phyloP scores from a whole-genome alignment of 805 yeast genomes.

The Myxozyma sirexii region DNA sequence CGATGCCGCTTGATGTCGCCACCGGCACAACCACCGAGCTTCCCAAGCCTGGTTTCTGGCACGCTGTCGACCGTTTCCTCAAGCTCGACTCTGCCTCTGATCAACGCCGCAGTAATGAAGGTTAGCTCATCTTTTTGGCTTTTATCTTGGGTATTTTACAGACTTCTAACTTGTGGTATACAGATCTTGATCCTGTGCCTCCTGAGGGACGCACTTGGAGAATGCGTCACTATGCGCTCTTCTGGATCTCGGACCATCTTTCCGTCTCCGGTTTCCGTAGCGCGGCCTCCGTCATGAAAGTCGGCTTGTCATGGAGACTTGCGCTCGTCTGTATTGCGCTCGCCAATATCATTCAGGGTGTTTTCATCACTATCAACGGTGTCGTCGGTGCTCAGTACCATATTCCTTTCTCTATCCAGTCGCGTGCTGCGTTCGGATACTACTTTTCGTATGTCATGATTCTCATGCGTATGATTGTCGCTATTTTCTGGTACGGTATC shows the following conservation, averaged over 20 bases:
- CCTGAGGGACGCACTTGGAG: conserved; percentile 51
- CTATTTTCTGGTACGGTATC: conserved; percentile 52
- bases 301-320: conserved; percentile 51
- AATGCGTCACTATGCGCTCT: conserved; percentile 45
- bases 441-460: conserved; percentile 52
- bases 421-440: conserved; percentile 52
- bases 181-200: conserved; percentile 33
- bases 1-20: background rate
- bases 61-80: conserved; percentile 12
- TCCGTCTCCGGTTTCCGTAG: conserved; percentile 49
- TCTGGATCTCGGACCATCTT: conserved; percentile 37
- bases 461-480: conserved; percentile 49
- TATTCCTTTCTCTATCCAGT: conserved; percentile 52
- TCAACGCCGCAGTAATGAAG: conserved; percentile 11
- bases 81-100: conserved; percentile 23
- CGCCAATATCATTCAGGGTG: conserved; percentile 48
- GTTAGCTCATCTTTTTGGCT: background rate
- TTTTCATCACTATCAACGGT: conserved; percentile 50
- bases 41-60: conserved; percentile 19
- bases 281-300: conserved; percentile 48
- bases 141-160: background rate
- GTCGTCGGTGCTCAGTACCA: conserved; percentile 54
- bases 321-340: conserved; percentile 50
- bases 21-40: conserved; percentile 2
- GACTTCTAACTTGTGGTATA: background rate